These are phyloP conservation scores for Colletotrichum endophyticum DNA, from an alignment of 2,329 filamentous ascomycete genomes.

Conservation along the genomic window DNA sequence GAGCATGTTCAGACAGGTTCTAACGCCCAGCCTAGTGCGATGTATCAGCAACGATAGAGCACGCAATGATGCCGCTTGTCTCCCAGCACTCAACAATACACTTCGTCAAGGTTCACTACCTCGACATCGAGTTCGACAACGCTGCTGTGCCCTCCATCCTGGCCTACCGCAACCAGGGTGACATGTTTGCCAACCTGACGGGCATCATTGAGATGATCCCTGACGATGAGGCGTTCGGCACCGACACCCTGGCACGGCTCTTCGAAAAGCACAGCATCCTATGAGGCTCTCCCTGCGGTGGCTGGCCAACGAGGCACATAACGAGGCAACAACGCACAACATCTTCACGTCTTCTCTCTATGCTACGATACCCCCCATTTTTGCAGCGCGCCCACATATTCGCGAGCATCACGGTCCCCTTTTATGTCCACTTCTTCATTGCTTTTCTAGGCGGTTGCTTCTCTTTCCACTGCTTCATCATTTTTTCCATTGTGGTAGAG, in stretches of 20 bases:
- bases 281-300: slow-evolving; percentile 30
- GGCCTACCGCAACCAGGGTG: slow-evolving; percentile 85
- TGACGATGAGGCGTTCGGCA: slow-evolving; percentile 65
- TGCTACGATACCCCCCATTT: slow-evolving; percentile 23
- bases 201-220: slow-evolving; percentile 89
- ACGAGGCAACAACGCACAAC: background rate
- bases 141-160: slow-evolving; percentile 87
- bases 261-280: slow-evolving; percentile 59
- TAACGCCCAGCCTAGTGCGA: slow-evolving; percentile 64
- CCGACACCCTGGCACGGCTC: slow-evolving; percentile 55
- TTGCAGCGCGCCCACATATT: slow-evolving; percentile 4
- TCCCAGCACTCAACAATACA: slow-evolving; percentile 72
- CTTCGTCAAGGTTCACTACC: slow-evolving; percentile 90
- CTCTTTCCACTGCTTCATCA: background rate
- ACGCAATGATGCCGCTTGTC: slow-evolving; percentile 78
- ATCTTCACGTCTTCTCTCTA: slow-evolving; percentile 7
- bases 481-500: background rate
- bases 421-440: background rate
- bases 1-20: background rate
- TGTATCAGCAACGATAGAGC: slow-evolving; percentile 79
- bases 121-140: slow-evolving; percentile 92
- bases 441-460: background rate
- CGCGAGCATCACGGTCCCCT: background rate
- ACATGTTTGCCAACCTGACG: slow-evolving; percentile 88
- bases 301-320: background rate